Evolutionary conservation across 192 early-diverging fungal species (phyloP).

Genomic region (Chytriomyces confervae): DNA sequence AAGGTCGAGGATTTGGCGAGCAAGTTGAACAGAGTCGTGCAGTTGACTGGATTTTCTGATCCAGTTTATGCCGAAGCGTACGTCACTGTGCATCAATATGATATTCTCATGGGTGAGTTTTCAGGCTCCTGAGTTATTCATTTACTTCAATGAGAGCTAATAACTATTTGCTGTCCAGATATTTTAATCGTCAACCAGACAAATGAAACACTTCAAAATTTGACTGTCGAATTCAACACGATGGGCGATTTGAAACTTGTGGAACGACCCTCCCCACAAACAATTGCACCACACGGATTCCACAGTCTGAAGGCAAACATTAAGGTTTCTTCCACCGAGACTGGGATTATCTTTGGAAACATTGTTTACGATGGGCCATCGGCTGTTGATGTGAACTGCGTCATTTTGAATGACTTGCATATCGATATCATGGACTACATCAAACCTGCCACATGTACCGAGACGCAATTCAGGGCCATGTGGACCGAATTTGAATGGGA

Average conservation of each 20-base stretch:
- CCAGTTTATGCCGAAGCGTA: slow-evolving; percentile 99
- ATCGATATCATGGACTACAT: slow-evolving; percentile 99
- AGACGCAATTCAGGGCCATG: slow-evolving; percentile 94
- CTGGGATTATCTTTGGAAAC: slow-evolving; percentile 97
- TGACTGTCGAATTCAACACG: slow-evolving; percentile 98
- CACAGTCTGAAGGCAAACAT: slow-evolving; percentile 95
- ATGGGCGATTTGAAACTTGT: slow-evolving; percentile 97
- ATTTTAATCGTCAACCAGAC: slow-evolving; percentile 99
- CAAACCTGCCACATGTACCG: slow-evolving; percentile 86
- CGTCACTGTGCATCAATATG: slow-evolving; percentile 95
- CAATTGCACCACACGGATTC: slow-evolving; percentile 87
- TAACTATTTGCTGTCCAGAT: slow-evolving; percentile 52
- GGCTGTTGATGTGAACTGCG: slow-evolving; percentile 86
- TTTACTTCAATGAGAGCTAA: background rate
- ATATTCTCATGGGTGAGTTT: slow-evolving; percentile 82
- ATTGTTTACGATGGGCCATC: slow-evolving; percentile 98
- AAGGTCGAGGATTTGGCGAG: slow-evolving; percentile 80
- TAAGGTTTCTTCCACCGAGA: slow-evolving; percentile 98
- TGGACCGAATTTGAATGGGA: slow-evolving; percentile 99
- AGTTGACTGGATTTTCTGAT: slow-evolving; percentile 96
- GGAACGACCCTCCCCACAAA: slow-evolving; percentile 89
- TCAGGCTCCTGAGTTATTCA: background rate
- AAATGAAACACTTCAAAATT: slow-evolving; percentile 89
- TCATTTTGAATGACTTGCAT: slow-evolving; percentile 96
- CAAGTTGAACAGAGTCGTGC: slow-evolving; percentile 92